Percentiles rank a stretch among this genome's conserved stretches.
phyloP scores from a whole-genome alignment of 768 basidiomycete genomes.

The Coprinopsis cinerea region DNA sequence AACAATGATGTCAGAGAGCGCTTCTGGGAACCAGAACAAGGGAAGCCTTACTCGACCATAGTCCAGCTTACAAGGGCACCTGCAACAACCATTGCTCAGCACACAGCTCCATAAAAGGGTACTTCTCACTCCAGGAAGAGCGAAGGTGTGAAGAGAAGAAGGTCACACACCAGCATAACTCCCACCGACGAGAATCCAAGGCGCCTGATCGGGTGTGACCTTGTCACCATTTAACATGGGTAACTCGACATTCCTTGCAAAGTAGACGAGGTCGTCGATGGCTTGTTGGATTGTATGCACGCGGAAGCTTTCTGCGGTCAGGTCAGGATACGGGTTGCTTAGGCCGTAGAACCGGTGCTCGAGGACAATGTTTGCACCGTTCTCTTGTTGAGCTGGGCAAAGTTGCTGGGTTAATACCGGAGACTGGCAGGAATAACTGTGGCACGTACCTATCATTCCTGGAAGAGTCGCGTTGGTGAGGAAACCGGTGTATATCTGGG shows the following conservation, averaged over 20 bases:
- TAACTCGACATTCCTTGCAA: constrained; percentile 57
- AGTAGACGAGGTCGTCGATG: constrained; percentile 67
- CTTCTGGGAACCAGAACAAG: background rate
- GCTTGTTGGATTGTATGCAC: constrained; percentile 69
- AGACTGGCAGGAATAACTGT: background rate
- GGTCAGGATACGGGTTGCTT: constrained; percentile 64
- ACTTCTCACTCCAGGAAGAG: background rate
- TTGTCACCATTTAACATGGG: constrained; percentile 62
- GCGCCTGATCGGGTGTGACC: constrained; percentile 48
- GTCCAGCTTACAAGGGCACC: constrained; percentile 54
- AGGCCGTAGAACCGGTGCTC: constrained; percentile 74
- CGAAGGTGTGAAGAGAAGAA: too few species aligned
- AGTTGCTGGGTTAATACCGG: background rate
- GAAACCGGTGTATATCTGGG: constrained; percentile 49
- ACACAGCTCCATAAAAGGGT: background rate
- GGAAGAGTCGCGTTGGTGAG: constrained; percentile 60
- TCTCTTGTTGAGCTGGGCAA: constrained; percentile 51
- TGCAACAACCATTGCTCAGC: constrained; percentile 7
- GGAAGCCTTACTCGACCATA: constrained; percentile 52
- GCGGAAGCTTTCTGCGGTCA: constrained; percentile 50
- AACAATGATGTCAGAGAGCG: background rate
- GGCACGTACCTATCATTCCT: constrained; percentile 45
- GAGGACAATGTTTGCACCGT: constrained; percentile 55
- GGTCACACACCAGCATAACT: constrained; percentile 45
- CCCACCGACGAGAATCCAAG: constrained; percentile 47